Conservation (phyloP, 2,329 filamentous ascomycete genomes). For the Botrytis tulipae region DNA sequence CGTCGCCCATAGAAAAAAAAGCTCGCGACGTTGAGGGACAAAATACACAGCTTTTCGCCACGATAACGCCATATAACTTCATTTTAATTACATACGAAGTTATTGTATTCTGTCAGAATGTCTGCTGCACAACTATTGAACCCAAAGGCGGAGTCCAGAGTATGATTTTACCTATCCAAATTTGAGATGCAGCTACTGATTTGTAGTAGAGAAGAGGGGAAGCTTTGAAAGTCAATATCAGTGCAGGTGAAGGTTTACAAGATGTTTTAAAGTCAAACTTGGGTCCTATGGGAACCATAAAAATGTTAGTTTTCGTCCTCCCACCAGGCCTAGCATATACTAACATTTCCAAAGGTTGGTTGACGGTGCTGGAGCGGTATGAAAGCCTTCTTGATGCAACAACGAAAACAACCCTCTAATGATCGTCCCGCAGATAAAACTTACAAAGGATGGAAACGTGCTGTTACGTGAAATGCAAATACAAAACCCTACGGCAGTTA, state of each 20-base stretch:
- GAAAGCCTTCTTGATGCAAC: slow-evolving; percentile 28
- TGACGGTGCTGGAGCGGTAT: slow-evolving; percentile 67
- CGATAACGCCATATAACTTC: slow-evolving; percentile 13
- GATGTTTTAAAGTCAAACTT: slow-evolving; percentile 97
- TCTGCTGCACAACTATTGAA: slow-evolving; percentile 98
- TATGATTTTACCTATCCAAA: slow-evolving; percentile 48
- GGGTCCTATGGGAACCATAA: slow-evolving; percentile 89
- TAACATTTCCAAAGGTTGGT: slow-evolving; percentile 53
- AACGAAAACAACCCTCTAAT: slow-evolving; percentile 31
- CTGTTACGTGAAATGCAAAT: slow-evolving; percentile 81
- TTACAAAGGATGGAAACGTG: slow-evolving; percentile 98
- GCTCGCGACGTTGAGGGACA: slow-evolving; percentile 19
- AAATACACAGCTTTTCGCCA: slow-evolving; percentile 8
- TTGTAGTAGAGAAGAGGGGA: slow-evolving; percentile 80
- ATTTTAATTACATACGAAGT: slow-evolving; percentile 22
- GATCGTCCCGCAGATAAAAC: slow-evolving; percentile 69
- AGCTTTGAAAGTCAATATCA: slow-evolving; percentile 96
- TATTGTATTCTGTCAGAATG: slow-evolving; percentile 53
- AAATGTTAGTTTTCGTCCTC: slow-evolving; percentile 64
- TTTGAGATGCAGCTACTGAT: slow-evolving; percentile 35
- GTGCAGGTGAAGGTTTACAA: slow-evolving; percentile 85
- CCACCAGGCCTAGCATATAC: slow-evolving; percentile 20
- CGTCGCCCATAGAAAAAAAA: slow-evolving; percentile 21
- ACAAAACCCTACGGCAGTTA: slow-evolving; percentile 94
- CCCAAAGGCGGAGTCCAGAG: slow-evolving; percentile 96